Conservation (phyloP, 805 yeast genomes). For the Candida nonsorbophila region DNA sequence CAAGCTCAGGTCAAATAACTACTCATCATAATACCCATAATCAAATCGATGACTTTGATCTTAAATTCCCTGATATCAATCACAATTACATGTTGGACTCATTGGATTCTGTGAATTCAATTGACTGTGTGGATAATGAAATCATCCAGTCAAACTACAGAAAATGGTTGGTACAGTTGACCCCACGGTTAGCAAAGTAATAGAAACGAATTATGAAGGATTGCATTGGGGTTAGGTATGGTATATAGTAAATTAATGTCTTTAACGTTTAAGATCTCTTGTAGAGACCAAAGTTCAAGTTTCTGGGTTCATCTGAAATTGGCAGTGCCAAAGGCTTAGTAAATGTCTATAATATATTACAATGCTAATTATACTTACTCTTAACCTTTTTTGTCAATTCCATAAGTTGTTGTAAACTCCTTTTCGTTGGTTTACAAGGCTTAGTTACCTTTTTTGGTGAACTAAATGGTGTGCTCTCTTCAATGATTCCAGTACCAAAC, state of each 20-base stretch:
- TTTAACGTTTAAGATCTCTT: too few relatives aligned
- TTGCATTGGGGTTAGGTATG: too few relatives aligned
- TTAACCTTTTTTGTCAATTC: constrained; percentile 9
- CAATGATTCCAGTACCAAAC: constrained; percentile 31
- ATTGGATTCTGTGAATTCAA: constrained; percentile 4
- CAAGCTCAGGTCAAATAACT: too few relatives aligned
- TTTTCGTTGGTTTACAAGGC: constrained; percentile 8
- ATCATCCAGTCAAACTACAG: constrained; percentile 16
- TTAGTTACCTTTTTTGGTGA: constrained; percentile 16
- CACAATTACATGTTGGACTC: constrained; percentile 2
- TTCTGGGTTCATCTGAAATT: too few relatives aligned
- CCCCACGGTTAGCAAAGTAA: too few relatives aligned
- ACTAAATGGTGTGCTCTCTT: constrained; percentile 31
- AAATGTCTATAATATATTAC: too few relatives aligned
- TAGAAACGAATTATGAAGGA: too few relatives aligned
- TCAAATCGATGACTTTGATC: too few relatives aligned
- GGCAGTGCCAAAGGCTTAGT: too few relatives aligned
- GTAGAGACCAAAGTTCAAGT: too few relatives aligned
- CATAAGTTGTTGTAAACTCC: constrained; percentile 7
- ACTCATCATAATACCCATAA: too few relatives aligned
- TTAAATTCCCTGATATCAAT: constrained; percentile 1
- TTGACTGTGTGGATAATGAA: constrained; percentile 9
- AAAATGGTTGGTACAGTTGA: constrained; percentile 18
- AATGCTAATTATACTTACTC: constrained; percentile 6
- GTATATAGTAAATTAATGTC: too few relatives aligned